Base-by-base conservation (phyloP, 2,329 filamentous ascomycete species). In the Aspergillus caelatus region DNA sequence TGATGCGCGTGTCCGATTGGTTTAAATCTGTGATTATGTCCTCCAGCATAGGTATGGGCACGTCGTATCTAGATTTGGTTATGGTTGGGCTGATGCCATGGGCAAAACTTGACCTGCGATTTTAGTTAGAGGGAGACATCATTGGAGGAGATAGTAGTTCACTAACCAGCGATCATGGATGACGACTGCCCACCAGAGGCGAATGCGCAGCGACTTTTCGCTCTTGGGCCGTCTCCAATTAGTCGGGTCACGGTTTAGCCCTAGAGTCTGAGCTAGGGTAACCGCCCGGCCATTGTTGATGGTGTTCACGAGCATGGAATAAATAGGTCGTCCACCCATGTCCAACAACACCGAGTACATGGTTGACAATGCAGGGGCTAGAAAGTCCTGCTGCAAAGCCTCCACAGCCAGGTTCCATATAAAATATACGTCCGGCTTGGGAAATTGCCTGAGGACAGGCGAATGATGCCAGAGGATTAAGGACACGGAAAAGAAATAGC, bases 361-460 rank as follows among this genome's bases (percentile, higher is more conserved):
- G 0, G 83, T 83, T 0, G 83, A 82, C 50, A 86, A 77, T 0
- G 84, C 81, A 0, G 84, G 84, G 0, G 81, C 82, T 6, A 83
- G 73, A 34, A 84, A 78, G 3, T 86, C 79, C 48, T 87, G 84
- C 62, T 85, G 83, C 6, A 85, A 73, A 0, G 84, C 83, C 61
- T 83, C 82, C 16, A 80, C 83, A 19, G 84, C 82, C 23, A 85
- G 77, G 60, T 86, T 86, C 85, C 85, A 87, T 36, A 85, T 79
- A 66, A 83, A 87, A 16, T 82, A 79, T 14, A 77, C 73, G 67
- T 87, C 84, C 0, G 85, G 84, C 1, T 74, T 72, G 12, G 64
- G 66, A 32, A 63, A 62, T 32, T 62, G 55, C 39, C 52, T 62
- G 26, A 64, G 62, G 6, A 54, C 55, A 23, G 67, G 65, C 5